Base-by-base conservation (phyloP, 441 rosid genomes). In the Rhodomyrtus psidioides region DNA sequence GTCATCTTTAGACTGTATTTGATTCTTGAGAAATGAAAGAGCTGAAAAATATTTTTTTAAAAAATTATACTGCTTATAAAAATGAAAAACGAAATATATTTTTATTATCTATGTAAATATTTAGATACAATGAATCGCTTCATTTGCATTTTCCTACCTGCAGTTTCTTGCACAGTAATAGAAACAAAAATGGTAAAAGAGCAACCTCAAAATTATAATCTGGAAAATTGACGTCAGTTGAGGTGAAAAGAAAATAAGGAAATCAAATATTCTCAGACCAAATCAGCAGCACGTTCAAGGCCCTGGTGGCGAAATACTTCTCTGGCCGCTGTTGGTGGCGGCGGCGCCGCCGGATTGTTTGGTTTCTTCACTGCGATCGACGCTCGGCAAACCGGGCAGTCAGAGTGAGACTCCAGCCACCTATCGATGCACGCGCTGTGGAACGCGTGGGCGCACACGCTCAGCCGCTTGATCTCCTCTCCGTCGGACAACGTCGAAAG, bases 371-470 rank as follows among this genome's bases (percentile, higher is more conserved):
- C 89, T 44, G 89, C 9, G 79, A 94, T 93, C 51, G 90, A 51
- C 42, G 96, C 95, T 1, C 99, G 92, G 85, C 99, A 97, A 85
- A 93, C 89, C 6, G 99, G 99, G 56, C 99, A 97, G 86, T 87
- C 94, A 12, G 93, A 55, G 53, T 94, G 91, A 57, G 92, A 90
- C 53, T 62, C 90, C 19, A 97, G 90, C 99, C 99, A 97, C 90
- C 1, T 9, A 55, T 95, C 92, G 46, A 96, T 92, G 87, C 98
- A 97, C 21, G 83, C 4, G 82, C 91, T 92, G 57, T 97, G 99
- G 85, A 97, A 97, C 14, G 94, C 92, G 90, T 95, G 99, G 84
- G 91, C 91, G 88, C 99, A 95, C 53, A 55, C 89, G 83, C 92
- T 92, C 10, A 97, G 85, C 83, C 86, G 92, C 89, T 87, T 93